These are phyloP conservation scores for Porphyrellus cyaneotinctus DNA, from an alignment of 768 basidiomycete species.

Conservation along the genomic window DNA sequence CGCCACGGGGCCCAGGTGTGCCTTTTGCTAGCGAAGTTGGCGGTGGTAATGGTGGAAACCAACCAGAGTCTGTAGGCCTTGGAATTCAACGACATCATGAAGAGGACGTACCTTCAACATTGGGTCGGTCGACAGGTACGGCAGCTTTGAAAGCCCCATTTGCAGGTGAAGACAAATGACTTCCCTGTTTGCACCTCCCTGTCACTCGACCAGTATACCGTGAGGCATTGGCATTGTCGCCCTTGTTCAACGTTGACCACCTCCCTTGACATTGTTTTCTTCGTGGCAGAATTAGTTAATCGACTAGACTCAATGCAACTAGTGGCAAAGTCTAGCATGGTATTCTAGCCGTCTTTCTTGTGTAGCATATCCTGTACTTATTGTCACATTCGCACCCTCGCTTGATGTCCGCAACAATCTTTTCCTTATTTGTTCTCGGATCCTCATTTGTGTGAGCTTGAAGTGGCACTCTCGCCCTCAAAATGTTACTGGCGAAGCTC, in stretches of 20 bases:
- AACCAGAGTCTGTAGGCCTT: constrained; percentile 1
- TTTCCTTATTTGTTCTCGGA: too few relatives aligned
- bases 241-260: not conserved
- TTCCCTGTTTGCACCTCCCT: not conserved
- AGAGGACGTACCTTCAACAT: constrained; percentile 21
- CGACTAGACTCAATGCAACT: constrained; percentile 8
- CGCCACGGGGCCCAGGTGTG: constrained; percentile 7
- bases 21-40: not conserved
- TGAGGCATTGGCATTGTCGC: not conserved
- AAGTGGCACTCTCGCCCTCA: too few relatives aligned
- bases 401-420: too few relatives aligned
- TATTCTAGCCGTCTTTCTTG: not conserved
- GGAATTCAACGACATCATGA: constrained; percentile 8
- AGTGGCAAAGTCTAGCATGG: too few relatives aligned
- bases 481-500: constrained; percentile 7
- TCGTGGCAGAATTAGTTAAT: constrained; percentile 2
- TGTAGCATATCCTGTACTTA: constrained; percentile 7
- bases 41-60: constrained; percentile 4
- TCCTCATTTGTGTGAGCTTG: too few relatives aligned
- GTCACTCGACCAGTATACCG: not conserved
- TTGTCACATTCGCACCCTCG: not conserved
- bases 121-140: constrained; percentile 27
- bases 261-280: not conserved
- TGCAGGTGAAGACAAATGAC: constrained; percentile 4
- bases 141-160: constrained; percentile 12